Evolutionary conservation across 192 early-diverging fungal species (phyloP), one percentile per base, ranked within the genome.

Genomic region (Rhizophagus sp.): DNA sequence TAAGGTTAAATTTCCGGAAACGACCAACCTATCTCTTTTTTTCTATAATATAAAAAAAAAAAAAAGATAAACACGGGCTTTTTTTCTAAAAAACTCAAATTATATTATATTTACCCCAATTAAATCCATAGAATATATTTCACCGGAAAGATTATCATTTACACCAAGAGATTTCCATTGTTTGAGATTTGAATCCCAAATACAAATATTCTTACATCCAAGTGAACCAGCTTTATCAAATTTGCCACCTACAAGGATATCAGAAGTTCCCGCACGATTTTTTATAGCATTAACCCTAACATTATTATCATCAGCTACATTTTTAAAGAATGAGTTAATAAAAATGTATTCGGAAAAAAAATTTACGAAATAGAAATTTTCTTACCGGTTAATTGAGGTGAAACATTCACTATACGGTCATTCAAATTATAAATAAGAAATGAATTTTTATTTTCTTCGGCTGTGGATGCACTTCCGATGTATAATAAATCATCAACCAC

Each of bases 401-500:
- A 33, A 11, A 69, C 49, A 13, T 73, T 63, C 64, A 69, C 39
- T 10, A 22, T 74, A 33, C 79, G 80, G 7, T 78, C 78, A 76
- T 86, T 78, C 74, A 93, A 83, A 79, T 91, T 80, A 78, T 87
- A 87, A 49, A 85, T 82, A 2, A 84, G 73, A 13, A 91, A 85
- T 22, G 90, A 87, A 68, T 76, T 83, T 7, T 73, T 10, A 0
- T 73, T 76, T 4, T 79, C 19, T 12, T 61, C 52, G n/a, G 80
- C 72, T 62, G 81, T 84, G 36, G 90, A 87, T 22, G 78, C 78
- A 27, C 92, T 90, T 62, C 90, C 90, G 36, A 91, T 84, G 72
- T 88, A 89, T 52, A 93, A 84, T 52, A 85, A 62, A 73, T 90
- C 84, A 41, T 89, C 82, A 27, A 84, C 83, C 10, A 88, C 83